Conservation (phyloP, 2,329 filamentous ascomycete genomes). For the Hymenoscyphus infarciens region DNA sequence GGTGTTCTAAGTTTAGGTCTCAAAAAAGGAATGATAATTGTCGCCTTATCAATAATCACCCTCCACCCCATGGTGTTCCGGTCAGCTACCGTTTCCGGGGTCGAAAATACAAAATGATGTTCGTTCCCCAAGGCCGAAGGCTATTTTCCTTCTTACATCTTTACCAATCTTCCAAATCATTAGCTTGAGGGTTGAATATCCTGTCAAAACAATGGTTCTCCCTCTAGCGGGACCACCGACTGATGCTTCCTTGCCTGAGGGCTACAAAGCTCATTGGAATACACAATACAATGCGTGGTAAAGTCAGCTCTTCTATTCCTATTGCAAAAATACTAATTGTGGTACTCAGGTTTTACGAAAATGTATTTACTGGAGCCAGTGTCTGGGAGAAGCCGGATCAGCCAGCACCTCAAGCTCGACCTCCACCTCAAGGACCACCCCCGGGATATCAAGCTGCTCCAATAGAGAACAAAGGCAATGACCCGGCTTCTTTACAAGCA, state of each 20-base stretch:
- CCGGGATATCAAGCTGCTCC: constrained; percentile 10
- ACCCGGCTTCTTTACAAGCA: constrained; percentile 9
- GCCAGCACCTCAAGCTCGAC: constrained; percentile 7
- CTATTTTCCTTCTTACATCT: background rate
- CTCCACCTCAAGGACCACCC: constrained; percentile 10
- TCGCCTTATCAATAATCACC: background rate
- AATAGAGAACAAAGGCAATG: background rate
- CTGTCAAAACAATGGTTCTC: constrained; percentile 5
- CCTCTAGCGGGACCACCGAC: constrained; percentile 9
- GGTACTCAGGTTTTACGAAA: constrained; percentile 18
- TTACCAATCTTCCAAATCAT: background rate
- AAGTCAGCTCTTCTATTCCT: background rate
- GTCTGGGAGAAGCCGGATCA: constrained; percentile 18
- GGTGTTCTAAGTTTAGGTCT: background rate
- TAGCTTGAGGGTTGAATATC: background rate
- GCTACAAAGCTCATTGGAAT: constrained; percentile 19
- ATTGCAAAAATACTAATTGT: background rate
- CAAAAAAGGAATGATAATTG: background rate
- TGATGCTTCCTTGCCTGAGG: constrained; percentile 11
- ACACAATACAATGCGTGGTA: constrained; percentile 18
- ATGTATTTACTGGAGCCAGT: constrained; percentile 17
- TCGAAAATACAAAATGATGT: constrained; percentile 1
- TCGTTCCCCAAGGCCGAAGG: background rate
- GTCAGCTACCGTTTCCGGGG: background rate
- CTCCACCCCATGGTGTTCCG: background rate